Evolutionary conservation across 2,329 filamentous ascomycete species (phyloP), one percentile per base, ranked within the genome.

Genomic region (Penicillium sp.): DNA sequence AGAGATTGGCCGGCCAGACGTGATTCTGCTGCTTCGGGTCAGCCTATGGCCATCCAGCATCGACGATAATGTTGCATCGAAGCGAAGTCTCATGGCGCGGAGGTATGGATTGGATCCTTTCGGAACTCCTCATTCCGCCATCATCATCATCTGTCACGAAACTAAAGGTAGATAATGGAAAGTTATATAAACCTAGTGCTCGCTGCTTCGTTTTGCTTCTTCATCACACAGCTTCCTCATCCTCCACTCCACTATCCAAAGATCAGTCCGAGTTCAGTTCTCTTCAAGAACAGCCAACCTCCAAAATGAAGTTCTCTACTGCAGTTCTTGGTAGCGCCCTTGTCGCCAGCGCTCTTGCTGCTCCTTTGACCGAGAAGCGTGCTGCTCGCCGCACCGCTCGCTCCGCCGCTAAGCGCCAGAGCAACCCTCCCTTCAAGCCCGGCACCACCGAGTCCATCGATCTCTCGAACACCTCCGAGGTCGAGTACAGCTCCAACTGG

Each of bases 401-500:
- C 50, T 65, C 46, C 10, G 31, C 27, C 50, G 6, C 29, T 22
- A n/a, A 14, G 4, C 54, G 54, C 54, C 65, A 60, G 55, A 74
- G 60, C 61, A 69, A 63, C 61, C 71, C 65, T 51, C 74, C 66
- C 55, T 72, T 68, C 57, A 67, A 66, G 39, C 56, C 66, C 14
- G 62, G 64, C 46, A 67, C 65, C 44, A 59, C 73, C 26, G 69
- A 73, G 45, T 60, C 61, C 19, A 51, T 65, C 9, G 62, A 68
- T 19, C 53, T 66, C 42, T 77, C 76, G 64, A 77, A 73, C 29
- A 74, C 73, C 48, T 59, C 57, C 1, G 68, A 83, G 16, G 78
- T 78, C 19, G 62, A 77, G 22, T 84, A 85, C 73, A 78, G 72
- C 52, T 74, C 71, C 60, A 86, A 85, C 75, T 86, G 84, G 84